A percentile compares a stretch with the other conserved stretches of the same genome.
These are phyloP conservation scores for Vickermania spadyakhi DNA, from an alignment of 208 protist genomes.

Conservation along the genomic window DNA sequence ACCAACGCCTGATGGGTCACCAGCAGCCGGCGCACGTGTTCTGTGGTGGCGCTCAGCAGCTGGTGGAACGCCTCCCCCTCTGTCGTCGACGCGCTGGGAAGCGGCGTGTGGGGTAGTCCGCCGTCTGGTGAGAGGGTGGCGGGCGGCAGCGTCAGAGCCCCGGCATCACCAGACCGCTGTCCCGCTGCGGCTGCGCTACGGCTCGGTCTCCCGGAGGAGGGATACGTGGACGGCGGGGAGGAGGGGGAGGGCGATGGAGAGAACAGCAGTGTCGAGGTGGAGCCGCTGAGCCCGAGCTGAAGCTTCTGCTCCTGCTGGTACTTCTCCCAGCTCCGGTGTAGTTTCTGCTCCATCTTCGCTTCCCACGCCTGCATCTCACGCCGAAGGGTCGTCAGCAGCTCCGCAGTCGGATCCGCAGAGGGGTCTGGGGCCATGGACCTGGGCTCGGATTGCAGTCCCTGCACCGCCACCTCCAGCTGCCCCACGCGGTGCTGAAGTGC, in stretches of 20 bases:
- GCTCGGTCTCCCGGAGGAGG: not conserved
- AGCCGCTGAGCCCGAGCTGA: no score
- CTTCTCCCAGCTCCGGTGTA: no score
- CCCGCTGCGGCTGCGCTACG: no score
- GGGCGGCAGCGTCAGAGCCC: not conserved
- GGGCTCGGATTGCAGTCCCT: not conserved
- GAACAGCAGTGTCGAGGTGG: no score
- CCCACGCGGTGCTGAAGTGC: slow-evolving; percentile 2
- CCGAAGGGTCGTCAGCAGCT: not conserved
- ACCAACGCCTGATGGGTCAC: slow-evolving; percentile 64
- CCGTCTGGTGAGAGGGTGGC: not conserved
- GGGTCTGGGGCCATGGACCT: no score
- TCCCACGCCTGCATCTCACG: not conserved
- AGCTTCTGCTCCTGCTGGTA: no score
- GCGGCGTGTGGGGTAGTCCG: no score
- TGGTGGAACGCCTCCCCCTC: slow-evolving; percentile 27
- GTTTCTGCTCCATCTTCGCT: no score
- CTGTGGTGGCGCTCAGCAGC: slow-evolving; percentile 42
- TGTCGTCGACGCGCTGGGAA: no score
- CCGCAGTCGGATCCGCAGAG: no score
- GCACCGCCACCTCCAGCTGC: not conserved
- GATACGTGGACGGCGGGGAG: not conserved
- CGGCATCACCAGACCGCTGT: no score
- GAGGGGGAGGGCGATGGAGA: not conserved
- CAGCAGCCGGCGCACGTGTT: slow-evolving; percentile 66